Evolutionary conservation across 1,284 basidiomycete species (phyloP).

Genomic region (Marasmius tenuissimus): DNA sequence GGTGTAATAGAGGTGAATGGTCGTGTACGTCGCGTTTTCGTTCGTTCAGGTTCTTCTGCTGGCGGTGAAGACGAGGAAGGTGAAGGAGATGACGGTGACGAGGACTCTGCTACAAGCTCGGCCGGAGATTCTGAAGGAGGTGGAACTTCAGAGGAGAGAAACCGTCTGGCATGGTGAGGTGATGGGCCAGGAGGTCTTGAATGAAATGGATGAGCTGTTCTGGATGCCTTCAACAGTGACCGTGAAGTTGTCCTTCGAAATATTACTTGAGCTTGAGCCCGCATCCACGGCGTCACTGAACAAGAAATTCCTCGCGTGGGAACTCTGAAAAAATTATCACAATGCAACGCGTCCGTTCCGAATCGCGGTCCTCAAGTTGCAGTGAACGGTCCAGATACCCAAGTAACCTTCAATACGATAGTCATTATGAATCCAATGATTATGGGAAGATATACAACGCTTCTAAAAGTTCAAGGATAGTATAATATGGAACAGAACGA

Average conservation of each 20-base stretch:
- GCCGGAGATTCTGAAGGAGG: slow-evolving; percentile 1
- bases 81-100: background rate
- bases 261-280: slow-evolving; percentile 52
- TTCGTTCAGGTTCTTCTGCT: slow-evolving; percentile 42
- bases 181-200: background rate
- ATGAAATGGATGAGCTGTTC: background rate
- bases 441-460: background rate
- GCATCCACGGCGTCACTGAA: slow-evolving; percentile 40
- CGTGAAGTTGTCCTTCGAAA: slow-evolving; percentile 45
- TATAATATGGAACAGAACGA: background rate
- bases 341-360: background rate
- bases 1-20: slow-evolving; percentile 26
- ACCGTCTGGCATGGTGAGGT: background rate
- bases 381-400: background rate
- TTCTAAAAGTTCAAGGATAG: background rate
- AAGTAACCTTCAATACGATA: background rate
- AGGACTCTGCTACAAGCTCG: background rate
- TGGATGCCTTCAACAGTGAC: slow-evolving; percentile 41
- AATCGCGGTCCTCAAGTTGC: background rate
- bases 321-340: background rate
- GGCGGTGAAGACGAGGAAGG: slow-evolving; percentile 18
- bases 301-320: background rate
- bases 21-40: slow-evolving; percentile 37
- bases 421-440: background rate
- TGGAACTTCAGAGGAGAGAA: slow-evolving; percentile 16